phyloP scores from a whole-genome alignment of 2,329 filamentous ascomycete genomes.

The Arthrobotrys entomopaga region DNA sequence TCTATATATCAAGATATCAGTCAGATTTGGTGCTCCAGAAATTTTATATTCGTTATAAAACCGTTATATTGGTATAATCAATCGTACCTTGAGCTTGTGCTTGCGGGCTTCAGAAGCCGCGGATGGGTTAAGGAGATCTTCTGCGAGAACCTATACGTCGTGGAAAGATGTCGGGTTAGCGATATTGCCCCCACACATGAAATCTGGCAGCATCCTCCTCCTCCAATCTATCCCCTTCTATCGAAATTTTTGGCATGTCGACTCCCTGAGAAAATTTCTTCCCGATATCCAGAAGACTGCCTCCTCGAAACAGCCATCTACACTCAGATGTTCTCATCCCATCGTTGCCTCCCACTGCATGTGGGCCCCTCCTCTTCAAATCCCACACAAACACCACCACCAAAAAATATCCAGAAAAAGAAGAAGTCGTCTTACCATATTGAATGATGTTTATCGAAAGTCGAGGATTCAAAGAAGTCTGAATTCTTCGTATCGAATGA shows the following conservation, averaged over 20 bases:
- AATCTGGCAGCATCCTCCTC: constrained; percentile 14
- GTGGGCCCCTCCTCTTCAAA: not conserved
- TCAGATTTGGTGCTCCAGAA: constrained; percentile 30
- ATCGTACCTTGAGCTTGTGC: constrained; percentile 99
- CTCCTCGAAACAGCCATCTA: constrained; percentile 4
- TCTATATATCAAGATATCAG: constrained; percentile 66
- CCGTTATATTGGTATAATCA: constrained; percentile 59
- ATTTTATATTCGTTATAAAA: constrained; percentile 16
- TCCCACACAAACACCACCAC: constrained; percentile 6
- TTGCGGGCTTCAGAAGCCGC: constrained; percentile 98
- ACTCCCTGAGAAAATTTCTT: not conserved
- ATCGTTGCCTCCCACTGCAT: constrained; percentile 15
- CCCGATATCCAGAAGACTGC: constrained; percentile 1
- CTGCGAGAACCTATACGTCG: constrained; percentile 88
- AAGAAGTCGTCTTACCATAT: constrained; percentile 46
- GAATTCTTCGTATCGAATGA: constrained; percentile 24
- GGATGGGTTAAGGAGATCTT: constrained; percentile 99
- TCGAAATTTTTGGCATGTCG: constrained; percentile 13
- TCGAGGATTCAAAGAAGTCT: constrained; percentile 20
- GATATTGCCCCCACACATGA: constrained; percentile 2
- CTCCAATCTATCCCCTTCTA: not conserved
- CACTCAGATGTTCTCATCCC: constrained; percentile 19
- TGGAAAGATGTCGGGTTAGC: constrained; percentile 54
- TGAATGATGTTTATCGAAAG: constrained; percentile 36
- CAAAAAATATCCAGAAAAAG: constrained; percentile 34